Conservation (phyloP, 2,329 filamentous ascomycete genomes). For the Talaromyces rugulosus region DNA sequence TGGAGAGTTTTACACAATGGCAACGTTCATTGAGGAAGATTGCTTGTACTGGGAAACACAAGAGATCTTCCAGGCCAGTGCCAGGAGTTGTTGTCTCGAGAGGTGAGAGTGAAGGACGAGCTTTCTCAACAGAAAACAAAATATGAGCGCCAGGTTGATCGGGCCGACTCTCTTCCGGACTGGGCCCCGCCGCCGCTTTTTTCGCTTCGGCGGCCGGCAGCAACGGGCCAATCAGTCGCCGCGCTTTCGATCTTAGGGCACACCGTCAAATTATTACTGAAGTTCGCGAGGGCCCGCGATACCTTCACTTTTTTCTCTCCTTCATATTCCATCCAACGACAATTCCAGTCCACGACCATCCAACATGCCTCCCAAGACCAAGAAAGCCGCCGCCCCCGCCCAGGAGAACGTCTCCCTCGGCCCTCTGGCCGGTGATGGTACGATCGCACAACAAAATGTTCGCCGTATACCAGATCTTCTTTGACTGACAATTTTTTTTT, state of each 20-base stretch:
- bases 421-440: constrained; percentile 93
- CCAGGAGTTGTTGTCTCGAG: background rate
- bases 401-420: constrained; percentile 98
- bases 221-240: constrained; percentile 26
- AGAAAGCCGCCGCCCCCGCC: constrained; percentile 69
- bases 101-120: background rate
- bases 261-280: constrained; percentile 23
- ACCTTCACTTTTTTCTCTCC: constrained; percentile 22
- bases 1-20: background rate
- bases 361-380: constrained; percentile 92
- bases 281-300: background rate
- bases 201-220: constrained; percentile 6
- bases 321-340: constrained; percentile 40
- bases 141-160: background rate
- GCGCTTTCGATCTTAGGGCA: constrained; percentile 29
- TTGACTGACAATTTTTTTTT: constrained; percentile 5
- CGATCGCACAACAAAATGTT: constrained; percentile 25
- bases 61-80: background rate
- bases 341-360: constrained; percentile 41
- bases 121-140: background rate
- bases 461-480: background rate
- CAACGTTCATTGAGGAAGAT: background rate
- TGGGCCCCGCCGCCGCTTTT: constrained; percentile 1
- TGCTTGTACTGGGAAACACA: background rate
- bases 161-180: constrained; percentile 7